Percentiles rank a stretch among this genome's conserved stretches.
These are phyloP conservation scores for Arthromyces matolae DNA, from an alignment of 768 basidiomycete species.

Conservation along the genomic window DNA sequence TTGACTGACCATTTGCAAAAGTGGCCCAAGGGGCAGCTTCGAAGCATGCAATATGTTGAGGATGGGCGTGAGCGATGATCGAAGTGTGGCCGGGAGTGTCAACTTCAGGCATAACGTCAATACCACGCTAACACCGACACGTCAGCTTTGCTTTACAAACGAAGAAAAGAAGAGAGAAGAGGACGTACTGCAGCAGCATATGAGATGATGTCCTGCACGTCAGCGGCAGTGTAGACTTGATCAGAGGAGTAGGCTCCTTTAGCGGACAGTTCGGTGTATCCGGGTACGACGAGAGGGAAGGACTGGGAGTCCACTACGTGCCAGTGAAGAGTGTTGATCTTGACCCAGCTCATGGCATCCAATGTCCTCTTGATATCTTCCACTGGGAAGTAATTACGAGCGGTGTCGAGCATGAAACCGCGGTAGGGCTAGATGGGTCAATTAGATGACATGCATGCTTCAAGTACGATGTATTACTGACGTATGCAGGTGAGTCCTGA, in stretches of 20 bases:
- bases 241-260: constrained; percentile 64
- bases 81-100: constrained; percentile 86
- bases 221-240: constrained; percentile 48
- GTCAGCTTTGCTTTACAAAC: constrained; percentile 4
- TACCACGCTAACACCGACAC: constrained; percentile 48
- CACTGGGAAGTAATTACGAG: constrained; percentile 70
- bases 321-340: constrained; percentile 84
- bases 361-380: constrained; percentile 63
- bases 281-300: constrained; percentile 67
- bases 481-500: constrained; percentile 61
- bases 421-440: constrained; percentile 53
- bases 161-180: neutral
- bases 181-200: constrained; percentile 68
- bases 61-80: constrained; percentile 59
- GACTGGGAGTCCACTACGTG: constrained; percentile 80
- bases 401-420: constrained; percentile 77
- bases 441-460: neutral
- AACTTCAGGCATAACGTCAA: constrained; percentile 72
- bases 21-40: constrained; percentile 54
- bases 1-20: constrained; percentile 48
- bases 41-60: constrained; percentile 73
- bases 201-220: constrained; percentile 56
- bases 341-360: constrained; percentile 77
- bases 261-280: constrained; percentile 54
- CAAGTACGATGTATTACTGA: constrained; percentile 29